Conservation (phyloP, 2,329 filamentous ascomycete genomes). For the Alternaria longipes region DNA sequence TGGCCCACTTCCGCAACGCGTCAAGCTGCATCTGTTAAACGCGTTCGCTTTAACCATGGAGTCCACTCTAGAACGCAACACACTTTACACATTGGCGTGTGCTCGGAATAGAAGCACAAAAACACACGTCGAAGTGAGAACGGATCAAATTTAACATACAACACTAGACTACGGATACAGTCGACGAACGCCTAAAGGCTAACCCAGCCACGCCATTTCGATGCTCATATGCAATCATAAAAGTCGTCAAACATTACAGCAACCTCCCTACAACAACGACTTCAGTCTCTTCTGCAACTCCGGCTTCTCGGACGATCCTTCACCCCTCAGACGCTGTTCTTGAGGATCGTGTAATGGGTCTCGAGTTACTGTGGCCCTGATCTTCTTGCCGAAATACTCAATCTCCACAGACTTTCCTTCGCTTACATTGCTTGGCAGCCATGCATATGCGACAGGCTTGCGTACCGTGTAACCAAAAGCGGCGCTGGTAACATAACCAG, state of each 20-base stretch:
- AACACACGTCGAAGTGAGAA: not conserved
- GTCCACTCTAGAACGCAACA: not conserved
- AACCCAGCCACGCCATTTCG: conserved; percentile 5
- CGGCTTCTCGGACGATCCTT: conserved; percentile 27
- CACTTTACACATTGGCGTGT: not conserved
- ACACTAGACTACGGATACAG: not conserved
- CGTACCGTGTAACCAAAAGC: conserved; percentile 68
- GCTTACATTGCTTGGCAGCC: conserved; percentile 59
- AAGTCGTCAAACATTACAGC: conserved; percentile 19
- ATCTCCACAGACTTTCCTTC: conserved; percentile 65
- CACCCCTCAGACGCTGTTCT: conserved; percentile 48
- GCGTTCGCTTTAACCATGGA: not conserved
- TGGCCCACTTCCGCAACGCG: not conserved
- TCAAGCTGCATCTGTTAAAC: not conserved
- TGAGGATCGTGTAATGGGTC: conserved; percentile 62
- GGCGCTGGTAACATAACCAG: conserved; percentile 68
- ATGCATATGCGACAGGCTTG: conserved; percentile 68
- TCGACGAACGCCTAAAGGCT: not conserved
- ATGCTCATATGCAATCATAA: conserved; percentile 23
- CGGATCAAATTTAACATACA: not conserved
- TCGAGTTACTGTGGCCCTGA: conserved; percentile 62
- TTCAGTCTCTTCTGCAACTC: conserved; percentile 35
- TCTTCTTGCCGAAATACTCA: conserved; percentile 67
- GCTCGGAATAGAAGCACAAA: not conserved
- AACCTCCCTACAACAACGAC: conserved; percentile 28